Evolutionary conservation across 2,329 filamentous ascomycete species (phyloP), one percentile per base, ranked within the genome.

Genomic region (Neofusicoccum laricinum): DNA sequence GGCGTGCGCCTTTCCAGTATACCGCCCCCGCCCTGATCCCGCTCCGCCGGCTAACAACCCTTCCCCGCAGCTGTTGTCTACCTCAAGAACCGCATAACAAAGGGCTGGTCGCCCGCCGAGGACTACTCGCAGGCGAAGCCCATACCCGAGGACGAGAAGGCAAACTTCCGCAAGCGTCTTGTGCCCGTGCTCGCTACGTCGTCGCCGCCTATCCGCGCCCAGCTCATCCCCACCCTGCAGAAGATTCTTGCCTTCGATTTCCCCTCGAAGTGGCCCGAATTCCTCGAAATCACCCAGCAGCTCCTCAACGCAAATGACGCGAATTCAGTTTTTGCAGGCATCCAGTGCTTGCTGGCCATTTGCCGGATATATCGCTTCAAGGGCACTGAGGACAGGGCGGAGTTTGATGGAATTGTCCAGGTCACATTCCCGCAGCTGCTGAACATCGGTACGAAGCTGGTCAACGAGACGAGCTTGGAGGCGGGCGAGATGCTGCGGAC

Each of bases 311-410:
- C 91, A 30, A 93, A 95, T 77, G 91, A 95, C 75, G 88, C 92
- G 17, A 85, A 87, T 63, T 94, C 92, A 0, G 93, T 98, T 61
- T 93, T 97, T 70, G 93, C 95, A 8, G 95, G 95, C 48, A 83
- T 98, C 69, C 94, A 98, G 79, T 98, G 95, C 75, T 83, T 99
- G 70, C 84, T 98, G 68, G 93, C 94, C 61, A 93, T 98, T 73
- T 98, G 94, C 84, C 90, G 93, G 66, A 93, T 96, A 64, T 99
- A 97, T 80, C 85, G 95, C 67, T 98, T 97, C 83, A 97, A 97
- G 82, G 86, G 88, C 53, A 91, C 92, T 51, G 91, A 91, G 74
- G 89, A 88, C 73, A 85, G 93, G 73, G 85, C 85, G 57, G 93
- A 98, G 75, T 96, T 99, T 73, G 93, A 97, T 78, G 93, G 92